A percentile compares a stretch with the other conserved stretches of the same genome.
Evolutionary conservation across 2,329 filamentous ascomycete genomes (phyloP).

Genomic region (Dryadomyces sulphureus): DNA sequence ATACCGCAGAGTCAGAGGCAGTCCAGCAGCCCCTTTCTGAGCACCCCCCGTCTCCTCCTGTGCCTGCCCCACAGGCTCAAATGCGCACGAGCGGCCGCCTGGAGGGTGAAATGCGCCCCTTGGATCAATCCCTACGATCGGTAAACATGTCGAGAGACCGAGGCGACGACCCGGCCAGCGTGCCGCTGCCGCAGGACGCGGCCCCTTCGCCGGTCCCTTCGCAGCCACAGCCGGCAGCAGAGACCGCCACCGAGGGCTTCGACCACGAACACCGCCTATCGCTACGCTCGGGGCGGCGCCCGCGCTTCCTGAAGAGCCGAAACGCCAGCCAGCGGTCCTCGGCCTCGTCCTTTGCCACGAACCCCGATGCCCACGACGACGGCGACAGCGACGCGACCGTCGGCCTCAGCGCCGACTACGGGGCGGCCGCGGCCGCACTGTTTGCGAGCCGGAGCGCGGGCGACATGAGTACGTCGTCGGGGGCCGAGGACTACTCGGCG

Average conservation of each 20-base stretch:
- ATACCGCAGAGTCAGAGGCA: background rate
- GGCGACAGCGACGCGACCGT: slow-evolving; percentile 60
- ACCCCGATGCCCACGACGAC: slow-evolving; percentile 40
- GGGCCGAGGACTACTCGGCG: slow-evolving; percentile 40
- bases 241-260: background rate
- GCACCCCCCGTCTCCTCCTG: background rate
- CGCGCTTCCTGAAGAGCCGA: slow-evolving; percentile 43
- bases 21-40: background rate
- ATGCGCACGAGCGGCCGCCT: no score
- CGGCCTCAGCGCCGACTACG: slow-evolving; percentile 57
- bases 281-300: slow-evolving; percentile 30
- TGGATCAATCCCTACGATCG: background rate
- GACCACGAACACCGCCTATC: slow-evolving; percentile 9
- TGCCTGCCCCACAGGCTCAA: background rate
- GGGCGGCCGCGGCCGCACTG: slow-evolving; percentile 52
- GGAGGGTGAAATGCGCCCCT: no score
- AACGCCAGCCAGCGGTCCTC: slow-evolving; percentile 45
- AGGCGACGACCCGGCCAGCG: background rate
- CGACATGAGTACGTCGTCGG: slow-evolving; percentile 65
- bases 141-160: background rate
- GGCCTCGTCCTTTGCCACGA: slow-evolving; percentile 42
- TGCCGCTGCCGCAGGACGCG: no score
- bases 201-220: no score
- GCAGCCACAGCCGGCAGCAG: no score
- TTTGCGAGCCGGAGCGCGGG: slow-evolving; percentile 28